Evolutionary conservation across 257 asterid genomes (phyloP).

Genomic region (Solanum tarapatanum): DNA sequence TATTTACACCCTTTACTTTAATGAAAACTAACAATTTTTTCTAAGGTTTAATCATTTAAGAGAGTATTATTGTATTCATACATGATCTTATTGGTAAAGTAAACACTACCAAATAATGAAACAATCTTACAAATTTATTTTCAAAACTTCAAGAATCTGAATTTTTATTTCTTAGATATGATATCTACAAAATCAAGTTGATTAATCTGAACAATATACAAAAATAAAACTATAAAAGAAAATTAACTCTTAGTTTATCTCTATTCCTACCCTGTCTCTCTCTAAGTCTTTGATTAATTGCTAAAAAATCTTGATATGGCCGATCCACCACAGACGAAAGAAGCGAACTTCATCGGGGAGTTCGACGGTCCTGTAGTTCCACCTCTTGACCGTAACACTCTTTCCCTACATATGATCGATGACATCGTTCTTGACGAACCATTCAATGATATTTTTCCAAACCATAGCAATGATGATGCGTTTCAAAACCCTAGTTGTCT

Average conservation of each 20-base stretch:
- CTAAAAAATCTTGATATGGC: slow-evolving; percentile 15
- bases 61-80: no score
- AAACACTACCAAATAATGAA: no score
- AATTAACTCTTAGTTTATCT: background rate
- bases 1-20: no score
- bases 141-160: no score
- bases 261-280: background rate
- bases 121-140: no score
- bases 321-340: slow-evolving; percentile 5
- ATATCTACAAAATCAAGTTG: no score
- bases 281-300: background rate
- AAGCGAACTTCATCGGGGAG: slow-evolving; percentile 6
- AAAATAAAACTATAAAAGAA: background rate
- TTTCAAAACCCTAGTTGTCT: background rate
- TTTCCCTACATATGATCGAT: slow-evolving; percentile 25
- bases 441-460: slow-evolving; percentile 40
- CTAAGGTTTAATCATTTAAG: no score
- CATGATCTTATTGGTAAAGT: no score
- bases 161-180: no score
- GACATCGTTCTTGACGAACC: slow-evolving; percentile 51
- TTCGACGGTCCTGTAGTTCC: slow-evolving; percentile 25
- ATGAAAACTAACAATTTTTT: no score
- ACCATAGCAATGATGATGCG: background rate
- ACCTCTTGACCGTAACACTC: slow-evolving; percentile 27
- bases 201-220: no score